Base-by-base conservation (phyloP, 345 rosid species). In the Eucalyptus brandiana region DNA sequence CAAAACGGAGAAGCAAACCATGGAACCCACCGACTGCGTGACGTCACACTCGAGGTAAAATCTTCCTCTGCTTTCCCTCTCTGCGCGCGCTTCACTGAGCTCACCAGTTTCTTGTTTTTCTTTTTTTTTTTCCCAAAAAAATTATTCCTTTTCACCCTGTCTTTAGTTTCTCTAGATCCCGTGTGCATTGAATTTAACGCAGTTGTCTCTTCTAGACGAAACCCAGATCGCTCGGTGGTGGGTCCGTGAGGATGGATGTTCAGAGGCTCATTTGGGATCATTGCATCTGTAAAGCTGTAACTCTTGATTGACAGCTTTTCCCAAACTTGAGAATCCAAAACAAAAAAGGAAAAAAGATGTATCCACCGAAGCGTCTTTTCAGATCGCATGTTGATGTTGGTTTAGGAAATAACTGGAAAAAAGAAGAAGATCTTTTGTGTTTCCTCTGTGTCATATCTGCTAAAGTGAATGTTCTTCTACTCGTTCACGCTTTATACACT, bases 221-320 rank as follows among this genome's bases (percentile, higher is more conserved):
- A 19, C 86, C 80, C 60, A 96, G 98, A 92, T 91, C 19, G 16
- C 95, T 94, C 32, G 95, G 93, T 8, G 97, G 96, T 83, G 98
- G 97, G 37, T 88, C 90, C 49, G 88, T 96, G 62, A 90, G 96
- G 17, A 95, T 89, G 90, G 86, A 86, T 16, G 93, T 93, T 30
- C 99, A 97, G 92, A 95, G 91, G 88, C 94, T 96, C 89, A 88
- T 96, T 87, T 94, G 97, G 99, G 95, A 94, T 48, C 87, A 90
- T 67, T 96, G 97, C 86, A 89, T 96, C 42, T 87, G 87, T 89
- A 87, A 92, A 92, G 89, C 93, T 90, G 98, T 96, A 90, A 93
- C 94, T 32, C n/a, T 83, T 47, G 28, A 26, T 15, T 19, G 23
- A 51, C 9, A 8, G 26, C 26, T 86, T 30, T 86, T 28, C 8